Evolutionary conservation across 2,329 filamentous ascomycete species (phyloP), one percentile per base, ranked within the genome.

Genomic region (Aureobasidium subglaciale): DNA sequence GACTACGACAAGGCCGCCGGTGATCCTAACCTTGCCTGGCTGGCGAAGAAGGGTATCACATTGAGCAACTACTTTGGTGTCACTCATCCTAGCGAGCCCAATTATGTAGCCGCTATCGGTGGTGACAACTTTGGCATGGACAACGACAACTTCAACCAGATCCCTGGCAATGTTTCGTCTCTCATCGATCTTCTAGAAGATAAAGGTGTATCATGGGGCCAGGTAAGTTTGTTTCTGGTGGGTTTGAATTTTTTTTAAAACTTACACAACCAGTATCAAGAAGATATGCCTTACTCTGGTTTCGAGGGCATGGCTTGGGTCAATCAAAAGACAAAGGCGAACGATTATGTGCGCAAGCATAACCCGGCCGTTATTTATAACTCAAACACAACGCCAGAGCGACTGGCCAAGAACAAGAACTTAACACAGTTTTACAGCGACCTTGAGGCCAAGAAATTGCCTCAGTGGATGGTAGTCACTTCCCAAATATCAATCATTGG

Each of bases 271-370:
- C 75, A 84, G 60, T 93, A 92, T 72, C 81, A 90, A 68, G 88
- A 93, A 67, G 84, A 88, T 64, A 78, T 86, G 43, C 88, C 88
- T 2, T 90, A 83, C 70, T 76, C 81, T 2, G 88, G 88, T 11
- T 92, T 82, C 70, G 78, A 88, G 68, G 87, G 87, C 3, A 61
- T 59, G 20, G 73, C 71, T 0, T 88, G 75, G 67, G 75, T 81
- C 56, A 89, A 90, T 70, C 82, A 82, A 60, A 59, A 81, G 62
- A 87, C 79, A 2, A 79, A 80, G 27, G 77, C 79, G 46, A 87
- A 90, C 64, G 82, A 86, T 72, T 93, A 93, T 67, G 87, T 92
- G 7, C 84, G 89, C 65, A 92, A 93, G 73, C 88, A 93, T 73
- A 90, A 91, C 66, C 77, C 73, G 41, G 72, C 65, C 15, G 73